These are phyloP conservation scores for Bimuria novae-zelandiae DNA, from an alignment of 2,329 filamentous ascomycete genomes.

Conservation along the genomic window DNA sequence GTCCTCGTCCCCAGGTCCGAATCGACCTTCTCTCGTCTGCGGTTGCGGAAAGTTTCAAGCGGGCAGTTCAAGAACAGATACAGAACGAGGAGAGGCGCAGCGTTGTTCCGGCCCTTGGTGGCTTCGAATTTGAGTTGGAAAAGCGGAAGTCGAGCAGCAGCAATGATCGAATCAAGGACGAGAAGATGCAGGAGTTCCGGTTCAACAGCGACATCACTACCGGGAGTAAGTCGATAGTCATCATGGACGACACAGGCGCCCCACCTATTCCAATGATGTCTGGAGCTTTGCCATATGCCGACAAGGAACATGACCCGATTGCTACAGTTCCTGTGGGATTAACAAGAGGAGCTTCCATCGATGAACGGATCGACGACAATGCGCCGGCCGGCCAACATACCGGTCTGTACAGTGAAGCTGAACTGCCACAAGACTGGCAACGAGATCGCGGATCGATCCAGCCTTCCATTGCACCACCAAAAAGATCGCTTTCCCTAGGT, in stretches of 20 bases:
- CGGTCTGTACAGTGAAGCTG: constrained; percentile 18
- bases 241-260: constrained; percentile 71
- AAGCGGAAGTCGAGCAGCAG: constrained; percentile 19
- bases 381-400: constrained; percentile 21
- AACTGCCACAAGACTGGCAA: constrained; percentile 17
- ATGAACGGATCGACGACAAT: constrained; percentile 20
- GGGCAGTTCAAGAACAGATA: constrained; percentile 69
- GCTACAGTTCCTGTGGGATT: constrained; percentile 11
- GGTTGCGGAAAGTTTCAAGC: constrained; percentile 77
- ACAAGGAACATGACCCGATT: constrained; percentile 13
- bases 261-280: constrained; percentile 62
- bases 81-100: constrained; percentile 34
- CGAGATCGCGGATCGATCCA: constrained; percentile 25
- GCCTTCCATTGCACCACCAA: constrained; percentile 23
- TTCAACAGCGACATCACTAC: constrained; percentile 66
- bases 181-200: constrained; percentile 38
- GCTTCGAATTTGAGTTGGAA: constrained; percentile 45
- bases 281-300: constrained; percentile 47
- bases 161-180: constrained; percentile 14
- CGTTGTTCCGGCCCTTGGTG: constrained; percentile 31
- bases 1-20: constrained; percentile 58
- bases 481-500: constrained; percentile 38
- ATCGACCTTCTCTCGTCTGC: constrained; percentile 84
- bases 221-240: constrained; percentile 89
- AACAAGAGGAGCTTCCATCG: constrained; percentile 21